phyloP scores from a whole-genome alignment of 805 yeast genomes.

The Sungouiella blattae region DNA sequence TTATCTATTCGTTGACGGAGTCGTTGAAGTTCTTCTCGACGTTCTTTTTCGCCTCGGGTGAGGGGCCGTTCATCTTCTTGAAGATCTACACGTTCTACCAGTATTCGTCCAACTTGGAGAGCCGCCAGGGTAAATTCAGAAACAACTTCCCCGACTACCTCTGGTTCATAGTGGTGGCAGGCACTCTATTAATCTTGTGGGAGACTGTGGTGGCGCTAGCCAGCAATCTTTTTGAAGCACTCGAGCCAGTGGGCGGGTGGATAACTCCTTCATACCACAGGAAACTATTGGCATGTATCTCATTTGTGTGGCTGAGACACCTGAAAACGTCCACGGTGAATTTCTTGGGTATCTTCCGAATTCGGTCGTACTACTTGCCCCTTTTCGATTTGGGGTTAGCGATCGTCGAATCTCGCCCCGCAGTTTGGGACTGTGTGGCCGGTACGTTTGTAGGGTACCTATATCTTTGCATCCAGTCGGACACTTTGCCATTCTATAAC shows the following conservation, averaged over 20 bases:
- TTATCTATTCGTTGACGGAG: not conserved
- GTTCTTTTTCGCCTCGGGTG: constrained; percentile 42
- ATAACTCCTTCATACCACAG: constrained; percentile 24
- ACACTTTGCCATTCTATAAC: constrained; percentile 43
- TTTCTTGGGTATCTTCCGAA: constrained; percentile 50
- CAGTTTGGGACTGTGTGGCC: constrained; percentile 36
- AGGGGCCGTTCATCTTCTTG: constrained; percentile 30
- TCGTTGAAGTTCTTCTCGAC: constrained; percentile 46
- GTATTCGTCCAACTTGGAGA: constrained; percentile 56
- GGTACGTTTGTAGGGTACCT: constrained; percentile 58
- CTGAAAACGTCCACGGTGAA: constrained; percentile 51
- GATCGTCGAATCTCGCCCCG: constrained; percentile 41
- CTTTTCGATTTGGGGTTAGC: constrained; percentile 31
- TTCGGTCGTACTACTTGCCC: constrained; percentile 56
- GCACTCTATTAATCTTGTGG: constrained; percentile 42
- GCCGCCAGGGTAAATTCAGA: constrained; percentile 39
- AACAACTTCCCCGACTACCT: constrained; percentile 52
- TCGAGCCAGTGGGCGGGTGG: constrained; percentile 1
- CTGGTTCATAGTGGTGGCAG: constrained; percentile 49
- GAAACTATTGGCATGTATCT: constrained; percentile 51
- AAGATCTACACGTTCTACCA: constrained; percentile 57
- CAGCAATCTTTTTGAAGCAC: not conserved
- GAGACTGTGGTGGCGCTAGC: constrained; percentile 15
- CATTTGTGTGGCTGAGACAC: constrained; percentile 60
- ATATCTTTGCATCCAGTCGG: constrained; percentile 60